A percentile compares a stretch with the other conserved stretches of the same genome.
These are phyloP conservation scores for Metschnikowia cubensis DNA, from an alignment of 805 yeast species.

Conservation along the genomic window DNA sequence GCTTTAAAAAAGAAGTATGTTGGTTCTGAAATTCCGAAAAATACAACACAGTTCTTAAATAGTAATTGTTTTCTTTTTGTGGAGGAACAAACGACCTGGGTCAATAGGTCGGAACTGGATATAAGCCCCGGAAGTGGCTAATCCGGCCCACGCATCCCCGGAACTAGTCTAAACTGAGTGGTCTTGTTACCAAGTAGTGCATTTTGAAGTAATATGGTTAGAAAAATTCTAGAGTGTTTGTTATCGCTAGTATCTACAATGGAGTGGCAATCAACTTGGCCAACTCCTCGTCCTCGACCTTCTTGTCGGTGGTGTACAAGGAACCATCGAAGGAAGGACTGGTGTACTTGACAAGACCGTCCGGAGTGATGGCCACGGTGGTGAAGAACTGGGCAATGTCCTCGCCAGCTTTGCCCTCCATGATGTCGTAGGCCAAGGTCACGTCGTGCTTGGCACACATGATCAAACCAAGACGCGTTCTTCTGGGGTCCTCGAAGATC, in stretches of 20 bases:
- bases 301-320: conserved; percentile 53
- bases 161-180: no score
- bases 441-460: conserved; percentile 69
- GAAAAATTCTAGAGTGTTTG: not conserved
- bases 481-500: conserved; percentile 63
- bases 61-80: no score
- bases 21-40: no score
- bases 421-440: conserved; percentile 63
- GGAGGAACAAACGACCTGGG: no score
- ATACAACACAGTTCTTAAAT: no score
- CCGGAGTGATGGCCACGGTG: conserved; percentile 70
- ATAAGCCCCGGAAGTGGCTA: no score
- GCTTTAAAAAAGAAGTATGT: no score
- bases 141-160: no score
- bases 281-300: conserved; percentile 48
- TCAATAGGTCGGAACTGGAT: no score
- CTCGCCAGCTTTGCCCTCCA: conserved; percentile 63
- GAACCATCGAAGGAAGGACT: conserved; percentile 47
- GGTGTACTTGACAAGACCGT: conserved; percentile 64
- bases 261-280: conserved; percentile 14
- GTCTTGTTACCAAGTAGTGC: no score
- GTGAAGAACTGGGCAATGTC: conserved; percentile 68
- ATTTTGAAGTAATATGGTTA: no score
- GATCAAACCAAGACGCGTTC: conserved; percentile 68
- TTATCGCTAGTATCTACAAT: conserved; percentile 4